Conservation (phyloP, 345 rosid genomes). For the Eutrema japonicum region DNA sequence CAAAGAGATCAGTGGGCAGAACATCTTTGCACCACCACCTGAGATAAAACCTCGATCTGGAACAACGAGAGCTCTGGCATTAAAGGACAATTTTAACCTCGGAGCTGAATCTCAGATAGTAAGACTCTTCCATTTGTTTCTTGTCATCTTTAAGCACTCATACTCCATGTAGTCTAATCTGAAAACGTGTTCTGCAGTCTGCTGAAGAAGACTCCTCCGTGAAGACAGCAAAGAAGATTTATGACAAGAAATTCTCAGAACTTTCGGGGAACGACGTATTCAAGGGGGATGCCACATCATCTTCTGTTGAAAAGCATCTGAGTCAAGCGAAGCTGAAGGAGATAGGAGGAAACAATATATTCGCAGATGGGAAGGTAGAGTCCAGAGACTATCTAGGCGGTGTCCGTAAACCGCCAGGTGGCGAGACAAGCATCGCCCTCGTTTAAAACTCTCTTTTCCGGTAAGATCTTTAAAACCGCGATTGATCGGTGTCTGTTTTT, state of each 20-base stretch:
- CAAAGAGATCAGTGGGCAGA: slow-evolving; percentile 91
- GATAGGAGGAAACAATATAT: slow-evolving; percentile 84
- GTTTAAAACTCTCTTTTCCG: slow-evolving; percentile 49
- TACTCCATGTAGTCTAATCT: neutral
- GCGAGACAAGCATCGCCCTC: slow-evolving; percentile 92
- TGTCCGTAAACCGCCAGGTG: slow-evolving; percentile 98
- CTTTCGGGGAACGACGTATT: slow-evolving; percentile 89
- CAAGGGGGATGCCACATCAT: slow-evolving; percentile 65
- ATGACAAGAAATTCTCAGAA: slow-evolving; percentile 72
- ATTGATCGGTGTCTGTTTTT: slow-evolving; percentile 41
- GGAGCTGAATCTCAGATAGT: slow-evolving; percentile 51
- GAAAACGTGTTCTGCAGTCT: slow-evolving; percentile 43
- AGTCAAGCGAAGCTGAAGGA: slow-evolving; percentile 78
- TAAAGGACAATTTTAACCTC: slow-evolving; percentile 71
- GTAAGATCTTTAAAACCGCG: slow-evolving; percentile 33
- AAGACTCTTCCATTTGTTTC: slow-evolving; percentile 13
- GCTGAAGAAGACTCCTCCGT: slow-evolving; percentile 56
- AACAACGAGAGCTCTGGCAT: slow-evolving; percentile 66
- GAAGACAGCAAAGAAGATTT: slow-evolving; percentile 90
- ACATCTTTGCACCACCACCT: slow-evolving; percentile 96
- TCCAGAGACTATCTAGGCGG: slow-evolving; percentile 92
- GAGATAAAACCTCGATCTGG: slow-evolving; percentile 85
- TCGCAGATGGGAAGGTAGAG: slow-evolving; percentile 88
- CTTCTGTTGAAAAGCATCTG: slow-evolving; percentile 65
- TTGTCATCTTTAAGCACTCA: neutral